Evolutionary conservation across 1,284 basidiomycete genomes (phyloP), one percentile per base, ranked within the genome.

Genomic region (Macrocystidia cucumis): DNA sequence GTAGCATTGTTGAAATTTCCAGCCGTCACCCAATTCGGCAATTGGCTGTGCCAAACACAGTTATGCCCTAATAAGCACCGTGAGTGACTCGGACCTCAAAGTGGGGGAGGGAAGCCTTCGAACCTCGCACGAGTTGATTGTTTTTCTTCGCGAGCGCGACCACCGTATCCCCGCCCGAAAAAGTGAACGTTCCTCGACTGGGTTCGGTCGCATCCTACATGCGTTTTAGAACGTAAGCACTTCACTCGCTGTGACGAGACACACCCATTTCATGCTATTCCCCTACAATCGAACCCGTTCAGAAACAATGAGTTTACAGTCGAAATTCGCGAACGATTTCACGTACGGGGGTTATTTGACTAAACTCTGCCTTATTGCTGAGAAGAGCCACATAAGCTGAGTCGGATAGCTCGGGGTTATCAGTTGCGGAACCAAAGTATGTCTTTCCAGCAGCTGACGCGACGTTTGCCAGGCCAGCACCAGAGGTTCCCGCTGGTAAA

Each of bases 41-140:
- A 56, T 44, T 70, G 66, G 34, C 57, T 60, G 44, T 70, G 56
- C 69, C 68, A 69, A 14, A 69, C 67, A 37, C 61, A 62, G 42
- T 57, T 63, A 48, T 63, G 65, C 7, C 60, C 47, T 48, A 18
- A 7, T 11, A n/a, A n/a, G 12, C 7, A 35, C 22, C 14, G 22
- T 30, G 11, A 6, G 3, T 27, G 24, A 24, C 13, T 35, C 12
- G 16, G 9, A 1, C n/a, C 3, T 1, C 20, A 20, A 24, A 34
- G 12, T 31, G 20, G 12, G n/a, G 24, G n/a, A 11, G 12, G 7
- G 18, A 9, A 4, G 16, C 8, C 13, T 16, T 9, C 25, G 5
- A 9, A 44, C 58, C 62, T 35, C 60, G 47, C 7, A 63, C 39
- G 14, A 58, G 44, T 44, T 60, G 53, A 13, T 54, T 50, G 17